Evolutionary conservation across 495 filamentous ascomycete genomes (phyloP), one percentile per base, ranked within the genome.

Genomic region (Thermothielavioides terrestris): DNA sequence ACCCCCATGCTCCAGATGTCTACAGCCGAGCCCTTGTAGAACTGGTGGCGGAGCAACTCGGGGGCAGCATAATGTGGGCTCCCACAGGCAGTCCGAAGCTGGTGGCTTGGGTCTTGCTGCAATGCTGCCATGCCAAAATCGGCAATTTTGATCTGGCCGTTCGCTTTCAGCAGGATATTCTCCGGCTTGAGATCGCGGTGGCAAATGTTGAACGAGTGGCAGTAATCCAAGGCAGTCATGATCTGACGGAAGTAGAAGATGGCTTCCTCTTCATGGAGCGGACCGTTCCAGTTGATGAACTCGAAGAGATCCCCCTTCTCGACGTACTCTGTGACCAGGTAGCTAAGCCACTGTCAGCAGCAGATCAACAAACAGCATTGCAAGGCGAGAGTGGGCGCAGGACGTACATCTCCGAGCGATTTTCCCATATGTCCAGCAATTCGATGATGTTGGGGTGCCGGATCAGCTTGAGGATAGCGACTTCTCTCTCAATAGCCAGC

Each of bases 61-160:
- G 92, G 92, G 1, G 92, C 89, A 3, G 88, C 89, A 57, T 97
- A 97, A 66, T 97, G 92, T 4, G 91, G 91, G 51, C 94, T 97
- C 35, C 92, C 92, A 59, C 92, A 99, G 2, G 90, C 88, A 0
- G 91, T 95, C 31, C 76, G 83, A 30, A 99, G 73, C 67, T 79
- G 80, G 54, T 86, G 79, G 21, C 76, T 78, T 9, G 72, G 71
- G 12, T 74, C 70, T 23, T 94, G 91, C 54, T 96, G 91, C 25
- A 97, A 69, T 11, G 89, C 89, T 15, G 94, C 92, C 89, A 99
- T 95, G 15, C 92, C 91, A 65, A 97, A 99, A 65, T 99, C 92
- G 27, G 88, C 90, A 31, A 99, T 79, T 66, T 97, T 97, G 65
- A 96, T 76, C 37, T 86, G 81, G 20, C 75, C 74, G 11, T 80